Evolutionary conservation across 108 stramenopile genomes (phyloP).

Genomic region (Schizochytrium sp.): DNA sequence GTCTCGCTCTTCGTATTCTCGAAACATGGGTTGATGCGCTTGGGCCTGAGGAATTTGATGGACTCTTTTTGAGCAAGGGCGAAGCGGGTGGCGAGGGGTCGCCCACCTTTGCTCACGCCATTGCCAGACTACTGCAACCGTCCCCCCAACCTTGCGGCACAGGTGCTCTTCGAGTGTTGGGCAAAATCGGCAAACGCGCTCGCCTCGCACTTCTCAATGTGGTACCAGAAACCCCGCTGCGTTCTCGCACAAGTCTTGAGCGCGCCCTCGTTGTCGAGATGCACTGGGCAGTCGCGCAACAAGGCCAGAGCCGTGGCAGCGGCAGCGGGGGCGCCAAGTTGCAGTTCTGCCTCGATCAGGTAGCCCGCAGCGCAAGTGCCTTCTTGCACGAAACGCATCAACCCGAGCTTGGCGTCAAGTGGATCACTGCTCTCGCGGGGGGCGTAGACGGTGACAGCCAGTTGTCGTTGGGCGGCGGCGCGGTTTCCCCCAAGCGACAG

Average conservation of each 20-base stretch:
- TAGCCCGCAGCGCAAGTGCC: background rate
- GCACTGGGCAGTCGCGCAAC: background rate
- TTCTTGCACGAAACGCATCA: background rate
- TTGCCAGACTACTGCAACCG: background rate
- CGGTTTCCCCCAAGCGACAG: background rate
- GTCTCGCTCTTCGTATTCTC: background rate
- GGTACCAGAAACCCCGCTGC: background rate
- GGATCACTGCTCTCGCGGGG: background rate
- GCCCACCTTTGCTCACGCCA: constrained; percentile 14
- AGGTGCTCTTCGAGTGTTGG: background rate
- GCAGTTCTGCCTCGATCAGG: background rate
- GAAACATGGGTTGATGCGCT: background rate
- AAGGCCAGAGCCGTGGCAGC: background rate
- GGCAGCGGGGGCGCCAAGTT: background rate
- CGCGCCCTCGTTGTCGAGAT: background rate
- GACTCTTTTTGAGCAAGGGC: background rate
- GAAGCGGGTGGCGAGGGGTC: background rate
- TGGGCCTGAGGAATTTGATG: background rate
- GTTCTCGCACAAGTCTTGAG: background rate
- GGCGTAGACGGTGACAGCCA: no score
- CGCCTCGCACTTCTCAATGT: background rate
- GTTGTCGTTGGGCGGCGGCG: no score
- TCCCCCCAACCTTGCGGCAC: background rate
- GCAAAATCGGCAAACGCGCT: background rate
- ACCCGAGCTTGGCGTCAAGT: background rate